phyloP scores from a whole-genome alignment of 1,284 basidiomycete species.

The Grifola frondosa region DNA sequence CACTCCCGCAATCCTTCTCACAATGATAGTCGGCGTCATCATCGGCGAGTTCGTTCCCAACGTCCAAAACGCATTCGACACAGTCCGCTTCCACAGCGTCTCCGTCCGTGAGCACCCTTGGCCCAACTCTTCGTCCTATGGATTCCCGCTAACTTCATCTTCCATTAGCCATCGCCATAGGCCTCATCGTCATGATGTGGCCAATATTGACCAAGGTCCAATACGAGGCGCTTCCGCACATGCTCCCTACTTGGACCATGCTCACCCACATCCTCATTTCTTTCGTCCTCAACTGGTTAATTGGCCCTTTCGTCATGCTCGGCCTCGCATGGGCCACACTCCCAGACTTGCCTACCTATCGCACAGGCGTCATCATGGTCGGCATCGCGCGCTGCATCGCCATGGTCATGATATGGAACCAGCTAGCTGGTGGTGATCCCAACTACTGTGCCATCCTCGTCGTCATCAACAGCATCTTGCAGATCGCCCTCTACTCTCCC shows the following conservation, averaged over 20 bases:
- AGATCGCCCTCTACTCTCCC: conserved; percentile 82
- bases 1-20: conserved; percentile 69
- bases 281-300: conserved; percentile 79
- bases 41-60: conserved; percentile 64
- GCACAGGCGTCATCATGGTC: conserved; percentile 58
- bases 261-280: conserved; percentile 77
- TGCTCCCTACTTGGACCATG: conserved; percentile 56
- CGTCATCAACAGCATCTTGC: conserved; percentile 62
- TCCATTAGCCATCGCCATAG: conserved; percentile 66
- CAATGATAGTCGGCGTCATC: conserved; percentile 80
- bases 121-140: conserved; percentile 17
- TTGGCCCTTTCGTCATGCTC: conserved; percentile 83
- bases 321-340: conserved; percentile 83
- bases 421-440: conserved; percentile 74
- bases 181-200: conserved; percentile 90
- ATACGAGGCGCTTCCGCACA: conserved; percentile 66
- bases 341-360: conserved; percentile 69
- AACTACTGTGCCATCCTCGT: conserved; percentile 80
- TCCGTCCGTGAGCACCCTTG: conserved; percentile 56
- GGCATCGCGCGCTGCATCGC: conserved; percentile 65
- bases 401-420: conserved; percentile 87
- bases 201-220: conserved; percentile 80
- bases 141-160: conserved; percentile 10
- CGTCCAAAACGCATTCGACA: conserved; percentile 54
- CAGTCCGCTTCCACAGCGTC: conserved; percentile 51